These are phyloP conservation scores for Globisporangium emineosum DNA, from an alignment of 352 stramenopile species.

Conservation along the genomic window DNA sequence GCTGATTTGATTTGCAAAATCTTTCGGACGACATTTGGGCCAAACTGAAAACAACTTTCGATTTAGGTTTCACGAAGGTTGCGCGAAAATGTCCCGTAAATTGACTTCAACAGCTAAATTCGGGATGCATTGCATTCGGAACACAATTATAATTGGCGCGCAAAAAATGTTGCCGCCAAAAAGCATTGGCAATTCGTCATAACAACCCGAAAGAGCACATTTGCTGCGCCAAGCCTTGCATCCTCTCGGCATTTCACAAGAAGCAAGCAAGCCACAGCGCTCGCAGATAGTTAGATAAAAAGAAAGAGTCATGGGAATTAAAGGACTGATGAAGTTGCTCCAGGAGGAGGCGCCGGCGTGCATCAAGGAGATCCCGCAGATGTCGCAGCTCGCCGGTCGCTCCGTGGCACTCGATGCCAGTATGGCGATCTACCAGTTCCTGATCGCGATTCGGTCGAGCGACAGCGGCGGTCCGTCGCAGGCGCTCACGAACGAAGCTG, in stretches of 20 bases:
- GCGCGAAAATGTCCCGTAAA: too few relatives aligned
- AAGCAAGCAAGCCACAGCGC: neutral
- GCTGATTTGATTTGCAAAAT: neutral
- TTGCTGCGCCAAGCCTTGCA: neutral
- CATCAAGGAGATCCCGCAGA: conserved; percentile 93
- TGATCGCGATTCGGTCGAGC: conserved; percentile 88
- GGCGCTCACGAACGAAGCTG: conserved; percentile 97
- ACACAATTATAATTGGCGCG: too few relatives aligned
- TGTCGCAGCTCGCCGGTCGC: conserved; percentile 92
- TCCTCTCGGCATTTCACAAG: conserved; percentile 3
- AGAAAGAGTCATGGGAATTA: conserved; percentile 94
- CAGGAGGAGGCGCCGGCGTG: conserved; percentile 96
- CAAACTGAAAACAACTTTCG: too few relatives aligned
- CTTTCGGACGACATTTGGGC: too few relatives aligned
- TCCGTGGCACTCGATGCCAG: conserved; percentile 98
- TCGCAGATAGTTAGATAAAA: neutral
- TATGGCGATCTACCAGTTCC: conserved; percentile 99
- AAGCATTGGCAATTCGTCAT: conserved; percentile 1
- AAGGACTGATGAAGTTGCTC: conserved; percentile 98
- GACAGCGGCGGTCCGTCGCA: conserved; percentile 84
- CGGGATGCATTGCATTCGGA: too few relatives aligned
- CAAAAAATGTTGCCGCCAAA: neutral
- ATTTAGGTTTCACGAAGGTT: too few relatives aligned
- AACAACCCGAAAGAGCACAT: neutral
- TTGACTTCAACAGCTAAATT: too few relatives aligned